Percentiles rank a stretch among this genome's conserved stretches.
Conservation (phyloP, 495 filamentous ascomycete species). For the Haplographium delicatum region DNA sequence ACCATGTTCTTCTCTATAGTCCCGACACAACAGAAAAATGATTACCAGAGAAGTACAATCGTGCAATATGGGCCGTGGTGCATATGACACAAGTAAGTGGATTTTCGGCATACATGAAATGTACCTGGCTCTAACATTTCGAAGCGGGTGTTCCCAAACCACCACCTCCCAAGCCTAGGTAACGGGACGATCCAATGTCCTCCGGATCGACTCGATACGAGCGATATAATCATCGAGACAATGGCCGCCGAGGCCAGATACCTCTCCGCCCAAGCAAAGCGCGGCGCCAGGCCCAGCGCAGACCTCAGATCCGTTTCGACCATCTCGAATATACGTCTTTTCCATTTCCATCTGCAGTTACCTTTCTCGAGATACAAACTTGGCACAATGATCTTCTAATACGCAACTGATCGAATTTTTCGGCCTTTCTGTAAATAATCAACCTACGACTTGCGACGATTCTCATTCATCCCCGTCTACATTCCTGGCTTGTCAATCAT, state of each 20-base stretch:
- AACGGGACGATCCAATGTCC: conserved; percentile 4
- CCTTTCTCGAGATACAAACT: conserved; percentile 16
- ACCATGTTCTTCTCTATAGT: conserved; percentile 6
- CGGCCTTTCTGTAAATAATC: conserved; percentile 17
- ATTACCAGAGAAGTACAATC: conserved; percentile 38
- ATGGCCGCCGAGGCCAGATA: conserved; percentile 3
- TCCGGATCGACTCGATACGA: conserved; percentile 7
- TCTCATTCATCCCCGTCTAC: conserved; percentile 13
- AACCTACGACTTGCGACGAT: conserved; percentile 25
- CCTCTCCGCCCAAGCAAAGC: conserved; percentile 3
- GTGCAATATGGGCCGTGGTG: conserved; percentile 50
- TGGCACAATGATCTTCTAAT: conserved; percentile 14
- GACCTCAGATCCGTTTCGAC: neutral
- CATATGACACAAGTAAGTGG: conserved; percentile 55
- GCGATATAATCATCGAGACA: conserved; percentile 3
- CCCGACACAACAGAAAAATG: conserved; percentile 31
- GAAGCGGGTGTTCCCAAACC: conserved; percentile 51
- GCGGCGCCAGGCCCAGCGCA: conserved; percentile 1
- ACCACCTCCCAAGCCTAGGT: conserved; percentile 46
- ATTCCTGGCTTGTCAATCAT: neutral
- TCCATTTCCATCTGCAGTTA: conserved; percentile 1
- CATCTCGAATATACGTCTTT: neutral
- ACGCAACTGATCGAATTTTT: neutral
- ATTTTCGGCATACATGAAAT: too few relatives aligned
- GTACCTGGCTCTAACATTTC: too few relatives aligned